phyloP scores from a whole-genome alignment of 2,329 filamentous ascomycete genomes.

The Pseudogymnoascus sp. region DNA sequence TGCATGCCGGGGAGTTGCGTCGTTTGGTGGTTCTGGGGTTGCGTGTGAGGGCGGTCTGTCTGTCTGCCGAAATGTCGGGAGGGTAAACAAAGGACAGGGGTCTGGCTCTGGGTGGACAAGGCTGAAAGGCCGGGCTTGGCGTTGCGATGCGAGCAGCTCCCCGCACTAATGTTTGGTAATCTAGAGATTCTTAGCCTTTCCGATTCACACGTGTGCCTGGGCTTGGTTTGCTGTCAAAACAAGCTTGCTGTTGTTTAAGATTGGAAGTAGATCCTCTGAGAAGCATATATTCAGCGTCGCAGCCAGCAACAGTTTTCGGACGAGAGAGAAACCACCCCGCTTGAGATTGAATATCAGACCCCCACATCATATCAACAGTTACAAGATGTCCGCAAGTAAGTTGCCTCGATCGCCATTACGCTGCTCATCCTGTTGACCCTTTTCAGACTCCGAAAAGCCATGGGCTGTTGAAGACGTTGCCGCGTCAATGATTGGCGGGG shows the following conservation, averaged over 20 bases:
- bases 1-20: background rate
- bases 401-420: background rate
- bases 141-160: background rate
- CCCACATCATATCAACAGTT: background rate
- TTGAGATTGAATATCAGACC: too few relatives aligned
- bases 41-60: background rate
- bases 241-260: background rate
- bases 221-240: slow-evolving; percentile 7
- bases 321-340: background rate
- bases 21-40: slow-evolving; percentile 7
- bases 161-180: background rate
- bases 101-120: background rate
- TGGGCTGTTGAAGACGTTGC: slow-evolving; percentile 61
- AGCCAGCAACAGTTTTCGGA: background rate
- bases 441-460: slow-evolving; percentile 28
- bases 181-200: background rate
- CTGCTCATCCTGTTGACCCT: background rate
- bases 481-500: slow-evolving; percentile 52
- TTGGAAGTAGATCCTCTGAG: background rate
- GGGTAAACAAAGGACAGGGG: slow-evolving; percentile 3
- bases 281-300: background rate
- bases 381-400: background rate
- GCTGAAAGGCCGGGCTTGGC: background rate
- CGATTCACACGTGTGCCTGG: background rate
- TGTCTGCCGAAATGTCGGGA: background rate